Evolutionary conservation across 202 grass and related monocot species (phyloP).

Genomic region (Dendrocalamus latiflorus): DNA sequence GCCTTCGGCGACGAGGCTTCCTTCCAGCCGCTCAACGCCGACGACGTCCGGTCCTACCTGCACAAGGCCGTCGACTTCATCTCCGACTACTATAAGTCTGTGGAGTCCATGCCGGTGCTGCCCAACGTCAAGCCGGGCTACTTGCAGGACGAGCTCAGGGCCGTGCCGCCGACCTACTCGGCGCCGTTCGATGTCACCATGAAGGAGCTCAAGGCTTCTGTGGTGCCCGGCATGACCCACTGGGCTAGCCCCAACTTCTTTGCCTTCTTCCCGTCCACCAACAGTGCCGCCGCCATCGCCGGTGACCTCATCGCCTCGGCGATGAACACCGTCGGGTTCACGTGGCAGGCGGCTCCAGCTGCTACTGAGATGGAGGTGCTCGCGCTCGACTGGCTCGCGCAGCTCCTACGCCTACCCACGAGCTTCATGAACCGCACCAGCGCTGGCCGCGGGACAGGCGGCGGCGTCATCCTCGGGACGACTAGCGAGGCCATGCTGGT

Average conservation of each 20-base stretch:
- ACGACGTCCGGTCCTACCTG: slow-evolving; percentile 34
- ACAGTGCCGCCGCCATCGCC: slow-evolving; percentile 39
- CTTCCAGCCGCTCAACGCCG: slow-evolving; percentile 47
- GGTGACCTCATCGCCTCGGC: slow-evolving; percentile 39
- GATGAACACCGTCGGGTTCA: slow-evolving; percentile 46
- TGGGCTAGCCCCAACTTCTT: too few relatives aligned
- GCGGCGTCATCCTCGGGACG: slow-evolving; percentile 33
- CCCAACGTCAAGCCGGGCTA: too few relatives aligned
- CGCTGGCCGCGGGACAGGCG: slow-evolving; percentile 24
- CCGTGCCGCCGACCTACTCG: too few relatives aligned
- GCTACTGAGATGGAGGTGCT: slow-evolving; percentile 48
- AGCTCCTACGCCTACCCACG: slow-evolving; percentile 31
- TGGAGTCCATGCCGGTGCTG: slow-evolving; percentile 47
- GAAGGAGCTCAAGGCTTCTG: too few relatives aligned
- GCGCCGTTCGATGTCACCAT: too few relatives aligned
- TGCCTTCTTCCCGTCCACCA: too few relatives aligned
- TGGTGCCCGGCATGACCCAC: too few relatives aligned
- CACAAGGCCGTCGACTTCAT: slow-evolving; percentile 49
- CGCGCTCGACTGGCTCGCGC: slow-evolving; percentile 55
- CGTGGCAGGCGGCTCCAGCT: slow-evolving; percentile 33
- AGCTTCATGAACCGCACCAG: slow-evolving; percentile 29
- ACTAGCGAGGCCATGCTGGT: slow-evolving; percentile 62
- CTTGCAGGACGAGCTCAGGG: too few relatives aligned
- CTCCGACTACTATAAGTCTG: slow-evolving; percentile 46
- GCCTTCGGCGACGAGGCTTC: background rate